Evolutionary conservation across 768 basidiomycete species (phyloP), one percentile per base, ranked within the genome.

Genomic region (Rhizopogon sp.): DNA sequence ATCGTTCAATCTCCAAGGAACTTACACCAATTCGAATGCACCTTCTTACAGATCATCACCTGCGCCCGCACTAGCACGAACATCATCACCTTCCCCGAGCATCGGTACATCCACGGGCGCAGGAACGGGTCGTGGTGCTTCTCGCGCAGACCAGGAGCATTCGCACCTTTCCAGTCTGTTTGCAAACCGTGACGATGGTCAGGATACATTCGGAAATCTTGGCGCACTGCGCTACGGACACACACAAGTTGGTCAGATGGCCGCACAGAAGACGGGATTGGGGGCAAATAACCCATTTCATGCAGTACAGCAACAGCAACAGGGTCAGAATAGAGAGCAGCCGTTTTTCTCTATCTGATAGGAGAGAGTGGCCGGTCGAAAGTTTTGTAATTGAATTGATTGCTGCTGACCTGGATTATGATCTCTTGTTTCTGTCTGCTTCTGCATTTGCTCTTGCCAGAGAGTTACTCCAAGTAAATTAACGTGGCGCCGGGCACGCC

Each of bases 141-240:
- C 72, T 22, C 75, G 75, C 45, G 75, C 79, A 45, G 90, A 95
- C 68, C 83, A 89, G 58, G 81, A 84, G 55, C 80, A 92, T 65
- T 67, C 82, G 10, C 80, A 85, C 37, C 80, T 99, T 50, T 93
- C 95, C 2, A 76, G 70, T 51, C 70, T 98, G 62, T 85, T 98
- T 58, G 94, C 91, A 5, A 90, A 90, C 64, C 79, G 87, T 52
- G 95, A 97, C 56, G 93, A 91, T 62, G 96, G 96, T 1, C 76
- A 88, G 67, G 96, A 99, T 72, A 95, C 96, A 51, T 98, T 97
- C 66, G 96, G 96, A 49, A 98, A 98, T 68, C 63, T 83, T 35
- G 96, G 96, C 20, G 58, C 76, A 52, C 67, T 96, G 58, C 81
- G 94, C 78, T 88, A 83, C 57, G 84, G 84, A 3, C 75, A 81